Evolutionary conservation across 371 early-diverging fungal genomes (phyloP).

Genomic region (Actinomucor elegans): DNA sequence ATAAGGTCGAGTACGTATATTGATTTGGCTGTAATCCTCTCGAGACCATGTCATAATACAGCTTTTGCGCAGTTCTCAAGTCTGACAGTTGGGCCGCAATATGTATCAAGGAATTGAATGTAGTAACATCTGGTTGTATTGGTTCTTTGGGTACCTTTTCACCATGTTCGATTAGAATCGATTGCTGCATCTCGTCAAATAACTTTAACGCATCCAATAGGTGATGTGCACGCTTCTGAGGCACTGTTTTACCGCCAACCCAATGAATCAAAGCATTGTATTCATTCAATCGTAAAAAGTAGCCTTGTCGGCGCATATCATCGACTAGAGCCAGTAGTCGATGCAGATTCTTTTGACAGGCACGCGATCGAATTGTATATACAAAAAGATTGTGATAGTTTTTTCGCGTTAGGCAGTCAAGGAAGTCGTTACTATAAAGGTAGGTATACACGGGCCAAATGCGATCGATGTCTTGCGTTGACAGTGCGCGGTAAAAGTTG

Average conservation of each 20-base stretch:
- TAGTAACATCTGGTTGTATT: slow-evolving; percentile 25
- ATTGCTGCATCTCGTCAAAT: slow-evolving; percentile 40
- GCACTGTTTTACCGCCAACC: slow-evolving; percentile 42
- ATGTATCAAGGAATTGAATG: slow-evolving; percentile 43
- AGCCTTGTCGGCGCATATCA: slow-evolving; percentile 35
- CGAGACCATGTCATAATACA: slow-evolving; percentile 49
- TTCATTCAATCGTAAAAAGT: slow-evolving; percentile 29
- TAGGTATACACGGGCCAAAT: slow-evolving; percentile 51
- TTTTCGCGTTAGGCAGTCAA: slow-evolving; percentile 25
- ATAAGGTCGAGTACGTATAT: slow-evolving; percentile 41
- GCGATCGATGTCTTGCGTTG: slow-evolving; percentile 43
- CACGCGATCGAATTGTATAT: slow-evolving; percentile 26
- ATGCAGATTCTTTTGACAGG: slow-evolving; percentile 37
- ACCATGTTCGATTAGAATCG: not conserved
- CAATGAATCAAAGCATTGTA: slow-evolving; percentile 45
- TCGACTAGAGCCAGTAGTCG: slow-evolving; percentile 37
- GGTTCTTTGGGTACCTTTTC: not conserved
- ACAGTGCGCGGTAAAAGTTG: slow-evolving; percentile 36
- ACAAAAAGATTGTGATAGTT: slow-evolving; percentile 35
- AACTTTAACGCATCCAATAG: slow-evolving; percentile 36
- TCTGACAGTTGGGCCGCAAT: slow-evolving; percentile 43
- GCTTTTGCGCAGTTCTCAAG: slow-evolving; percentile 41
- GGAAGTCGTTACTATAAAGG: slow-evolving; percentile 29
- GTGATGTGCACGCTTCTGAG: slow-evolving; percentile 27
- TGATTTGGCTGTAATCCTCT: slow-evolving; percentile 33